Evolutionary conservation across 345 rosid species (phyloP).

Genomic region (Eucalyptus coolabah): DNA sequence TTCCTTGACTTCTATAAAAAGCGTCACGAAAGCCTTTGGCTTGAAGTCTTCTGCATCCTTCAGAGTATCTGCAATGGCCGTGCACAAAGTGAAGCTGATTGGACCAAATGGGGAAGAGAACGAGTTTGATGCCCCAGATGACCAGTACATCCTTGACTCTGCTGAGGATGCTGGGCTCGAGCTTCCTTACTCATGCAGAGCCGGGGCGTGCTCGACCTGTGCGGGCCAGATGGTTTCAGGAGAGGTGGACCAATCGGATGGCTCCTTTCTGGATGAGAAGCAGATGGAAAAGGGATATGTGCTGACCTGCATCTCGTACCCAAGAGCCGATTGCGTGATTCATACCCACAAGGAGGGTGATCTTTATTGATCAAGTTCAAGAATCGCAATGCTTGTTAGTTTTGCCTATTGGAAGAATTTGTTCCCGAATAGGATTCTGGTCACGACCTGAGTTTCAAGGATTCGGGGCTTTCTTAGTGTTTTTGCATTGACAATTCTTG

Average conservation of each 20-base stretch:
- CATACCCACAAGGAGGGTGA: conserved; percentile 45
- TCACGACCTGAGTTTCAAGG: neutral
- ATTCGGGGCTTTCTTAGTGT: neutral
- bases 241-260: conserved; percentile 43
- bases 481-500: neutral
- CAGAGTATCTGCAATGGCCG: conserved; percentile 22
- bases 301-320: conserved; percentile 43
- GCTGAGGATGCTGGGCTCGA: conserved; percentile 44
- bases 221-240: conserved; percentile 36
- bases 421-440: neutral
- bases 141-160: conserved; percentile 35
- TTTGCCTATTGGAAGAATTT: neutral
- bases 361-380: conserved; percentile 1
- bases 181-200: conserved; percentile 55
- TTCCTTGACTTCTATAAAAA: conserved; percentile 9
- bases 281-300: conserved; percentile 36
- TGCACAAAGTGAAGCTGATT: conserved; percentile 33
- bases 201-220: conserved; percentile 47
- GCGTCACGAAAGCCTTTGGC: conserved; percentile 10
- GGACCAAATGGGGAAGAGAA: conserved; percentile 33
- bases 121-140: conserved; percentile 39
- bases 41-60: conserved; percentile 23
- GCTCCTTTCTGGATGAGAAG: conserved; percentile 42
- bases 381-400: neutral
- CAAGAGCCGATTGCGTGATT: conserved; percentile 36